Evolutionary conservation across 768 basidiomycete species (phyloP), one percentile per base, ranked within the genome.

Genomic region (Pleurotus citrinopileatus): DNA sequence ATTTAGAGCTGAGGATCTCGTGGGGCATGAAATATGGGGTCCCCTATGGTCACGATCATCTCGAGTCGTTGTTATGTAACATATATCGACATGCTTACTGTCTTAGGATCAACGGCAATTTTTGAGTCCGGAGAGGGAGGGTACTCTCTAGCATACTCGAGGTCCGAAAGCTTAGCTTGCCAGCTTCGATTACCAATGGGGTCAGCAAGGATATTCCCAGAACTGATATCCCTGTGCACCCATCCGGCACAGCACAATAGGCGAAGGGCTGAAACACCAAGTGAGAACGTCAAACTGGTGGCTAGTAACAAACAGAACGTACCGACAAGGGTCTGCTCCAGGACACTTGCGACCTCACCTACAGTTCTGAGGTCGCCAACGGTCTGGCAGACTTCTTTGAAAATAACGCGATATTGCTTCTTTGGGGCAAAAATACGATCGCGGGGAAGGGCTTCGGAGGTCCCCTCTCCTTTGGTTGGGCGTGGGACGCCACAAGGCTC

Each of bases 151-250:
- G 47, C 10, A 17, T 15, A 50, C 47, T 50, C 47, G 1, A 50
- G 47, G 32, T 50, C 47, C 5, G 43, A 44, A 15, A 44, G 15
- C 12, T 50, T 50, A 45, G 4, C 44, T 45, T 50, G 25, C 47
- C 26, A 13, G 42, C 23, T 9, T 28, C 19, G 3, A 15, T 32
- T 13, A 23, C 22, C 22, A 13, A 3, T 9, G 28, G 7, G 29
- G 13, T 50, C 17, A 19, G 47, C 47, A 13, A 50, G 28, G 29
- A 50, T 19, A 27, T 50, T 50, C n/a, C 47, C 29, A 10, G 34
- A 29, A 19, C 47, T 50, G 23, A 50, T 50, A 32, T 50, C 47
- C 17, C 47, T 6, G 29, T 50, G 47, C 10, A 50, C 47, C 47
- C 47, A 50, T 12, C 47, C 47, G 3, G 47, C 29, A 19, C 47